Conservation (phyloP, 208 protist species). For the Trypanosoma lewisi region DNA sequence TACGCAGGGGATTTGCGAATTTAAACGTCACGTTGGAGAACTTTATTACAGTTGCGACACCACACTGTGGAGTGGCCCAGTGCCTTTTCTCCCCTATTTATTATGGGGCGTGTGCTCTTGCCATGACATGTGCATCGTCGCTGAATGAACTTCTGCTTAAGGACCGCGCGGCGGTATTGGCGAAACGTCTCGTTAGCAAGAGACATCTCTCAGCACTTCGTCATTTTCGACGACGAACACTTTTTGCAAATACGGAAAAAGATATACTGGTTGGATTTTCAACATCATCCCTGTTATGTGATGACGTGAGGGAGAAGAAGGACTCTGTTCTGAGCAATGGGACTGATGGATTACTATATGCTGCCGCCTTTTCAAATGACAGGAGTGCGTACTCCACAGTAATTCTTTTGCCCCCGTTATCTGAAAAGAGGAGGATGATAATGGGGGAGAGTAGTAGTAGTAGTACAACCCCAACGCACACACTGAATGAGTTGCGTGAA, state of each 20-base stretch:
- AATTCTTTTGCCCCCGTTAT: constrained; percentile 32
- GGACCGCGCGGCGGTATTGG: constrained; percentile 36
- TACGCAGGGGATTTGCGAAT: constrained; percentile 29
- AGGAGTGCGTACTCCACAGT: constrained; percentile 34
- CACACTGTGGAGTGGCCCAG: constrained; percentile 59
- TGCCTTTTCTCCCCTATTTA: constrained; percentile 51
- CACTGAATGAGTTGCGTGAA: not conserved
- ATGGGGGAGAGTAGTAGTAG: too few relatives aligned
- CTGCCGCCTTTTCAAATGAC: constrained; percentile 44
- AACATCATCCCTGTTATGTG: constrained; percentile 58
- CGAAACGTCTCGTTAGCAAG: constrained; percentile 40
- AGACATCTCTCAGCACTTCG: constrained; percentile 42
- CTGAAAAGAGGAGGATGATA: too few relatives aligned
- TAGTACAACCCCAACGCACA: not conserved
- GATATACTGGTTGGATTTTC: constrained; percentile 71
- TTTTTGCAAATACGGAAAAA: constrained; percentile 73
- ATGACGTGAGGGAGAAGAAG: constrained; percentile 36
- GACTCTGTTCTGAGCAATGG: constrained; percentile 32
- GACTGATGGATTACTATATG: constrained; percentile 28
- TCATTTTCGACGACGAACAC: constrained; percentile 51
- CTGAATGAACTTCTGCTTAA: constrained; percentile 52
- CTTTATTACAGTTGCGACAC: constrained; percentile 62
- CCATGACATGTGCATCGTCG: constrained; percentile 33
- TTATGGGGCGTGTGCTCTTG: constrained; percentile 40
- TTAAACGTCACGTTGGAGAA: constrained; percentile 49